Percentiles rank a stretch among this genome's conserved stretches.
These are phyloP conservation scores for Arthrinium phaeospermum DNA, from an alignment of 2,329 filamentous ascomycete genomes.

Conservation along the genomic window DNA sequence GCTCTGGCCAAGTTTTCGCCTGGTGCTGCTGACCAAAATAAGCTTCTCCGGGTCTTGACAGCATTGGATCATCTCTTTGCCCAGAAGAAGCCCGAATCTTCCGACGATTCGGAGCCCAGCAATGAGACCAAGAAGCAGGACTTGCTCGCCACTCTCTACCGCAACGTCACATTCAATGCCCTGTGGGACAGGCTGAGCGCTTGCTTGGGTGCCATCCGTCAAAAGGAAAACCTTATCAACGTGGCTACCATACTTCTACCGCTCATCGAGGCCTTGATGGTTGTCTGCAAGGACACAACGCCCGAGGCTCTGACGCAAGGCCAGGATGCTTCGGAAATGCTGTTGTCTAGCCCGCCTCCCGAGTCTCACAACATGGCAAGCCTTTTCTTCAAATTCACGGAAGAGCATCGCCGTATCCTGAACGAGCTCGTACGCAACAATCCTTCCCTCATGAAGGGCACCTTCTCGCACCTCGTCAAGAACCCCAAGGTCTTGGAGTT, in stretches of 20 bases:
- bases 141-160: constrained; percentile 85
- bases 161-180: constrained; percentile 85
- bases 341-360: constrained; percentile 76
- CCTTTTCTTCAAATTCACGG: constrained; percentile 96
- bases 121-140: constrained; percentile 75
- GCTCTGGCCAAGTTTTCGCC: constrained; percentile 95
- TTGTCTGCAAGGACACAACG: constrained; percentile 97
- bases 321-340: constrained; percentile 67
- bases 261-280: constrained; percentile 96
- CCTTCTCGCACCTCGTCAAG: constrained; percentile 93
- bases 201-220: constrained; percentile 84
- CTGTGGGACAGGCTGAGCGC: constrained; percentile 93
- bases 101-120: constrained; percentile 54
- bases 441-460: constrained; percentile 97
- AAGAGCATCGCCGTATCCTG: constrained; percentile 95
- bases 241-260: constrained; percentile 95
- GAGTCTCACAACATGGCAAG: constrained; percentile 84
- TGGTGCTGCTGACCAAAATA: constrained; percentile 94
- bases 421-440: constrained; percentile 98
- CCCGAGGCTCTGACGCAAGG: constrained; percentile 63
- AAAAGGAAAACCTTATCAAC: constrained; percentile 94
- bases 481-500: constrained; percentile 99
- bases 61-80: constrained; percentile 95
- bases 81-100: constrained; percentile 64
- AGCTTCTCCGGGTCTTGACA: constrained; percentile 88